These are phyloP conservation scores for Daldinia sp. DNA, from an alignment of 2,329 filamentous ascomycete genomes.

Conservation along the genomic window DNA sequence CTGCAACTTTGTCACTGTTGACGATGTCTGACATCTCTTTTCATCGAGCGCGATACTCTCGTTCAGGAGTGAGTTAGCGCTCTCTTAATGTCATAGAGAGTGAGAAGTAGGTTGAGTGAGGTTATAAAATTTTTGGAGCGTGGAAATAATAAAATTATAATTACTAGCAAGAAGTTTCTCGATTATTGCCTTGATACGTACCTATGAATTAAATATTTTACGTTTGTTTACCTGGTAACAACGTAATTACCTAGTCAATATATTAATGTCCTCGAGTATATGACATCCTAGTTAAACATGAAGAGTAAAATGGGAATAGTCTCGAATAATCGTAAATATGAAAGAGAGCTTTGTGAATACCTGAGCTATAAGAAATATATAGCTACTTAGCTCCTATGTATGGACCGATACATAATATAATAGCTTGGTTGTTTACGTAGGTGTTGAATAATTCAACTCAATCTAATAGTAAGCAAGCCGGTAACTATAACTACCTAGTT, in stretches of 20 bases:
- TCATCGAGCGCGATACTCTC: background rate
- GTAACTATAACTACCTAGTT: too few relatives aligned
- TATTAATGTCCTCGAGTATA: too few relatives aligned
- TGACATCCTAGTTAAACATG: too few relatives aligned
- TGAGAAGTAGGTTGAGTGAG: background rate
- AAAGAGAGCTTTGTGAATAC: background rate
- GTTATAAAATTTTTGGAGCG: background rate
- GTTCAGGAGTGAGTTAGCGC: background rate
- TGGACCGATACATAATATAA: too few relatives aligned
- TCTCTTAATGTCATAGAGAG: background rate
- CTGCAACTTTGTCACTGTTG: background rate
- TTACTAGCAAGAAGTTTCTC: background rate
- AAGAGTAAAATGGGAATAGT: too few relatives aligned
- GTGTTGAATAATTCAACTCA: too few relatives aligned
- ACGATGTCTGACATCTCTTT: background rate
- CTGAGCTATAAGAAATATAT: too few relatives aligned
- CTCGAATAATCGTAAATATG: background rate
- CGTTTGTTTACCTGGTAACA: background rate
- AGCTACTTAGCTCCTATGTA: too few relatives aligned
- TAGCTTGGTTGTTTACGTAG: too few relatives aligned
- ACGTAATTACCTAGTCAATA: too few relatives aligned
- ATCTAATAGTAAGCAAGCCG: too few relatives aligned
- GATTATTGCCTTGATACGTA: background rate
- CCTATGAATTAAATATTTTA: background rate
- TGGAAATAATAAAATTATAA: background rate